phyloP scores from a whole-genome alignment of 2,329 filamentous ascomycete species.

The Microcera coccophila region DNA sequence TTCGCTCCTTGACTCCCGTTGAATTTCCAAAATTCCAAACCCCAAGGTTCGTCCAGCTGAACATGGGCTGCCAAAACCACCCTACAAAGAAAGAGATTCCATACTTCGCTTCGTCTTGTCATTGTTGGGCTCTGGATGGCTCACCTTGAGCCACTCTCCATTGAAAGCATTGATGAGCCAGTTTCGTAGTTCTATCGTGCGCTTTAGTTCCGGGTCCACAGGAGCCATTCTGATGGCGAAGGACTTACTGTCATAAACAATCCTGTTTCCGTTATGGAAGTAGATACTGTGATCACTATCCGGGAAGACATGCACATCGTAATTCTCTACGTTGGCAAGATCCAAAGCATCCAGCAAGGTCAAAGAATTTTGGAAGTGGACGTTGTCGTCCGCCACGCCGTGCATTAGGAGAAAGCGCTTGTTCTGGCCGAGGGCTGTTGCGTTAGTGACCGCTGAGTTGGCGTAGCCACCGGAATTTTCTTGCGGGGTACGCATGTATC shows the following conservation, averaged over 20 bases:
- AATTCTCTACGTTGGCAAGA: constrained; percentile 78
- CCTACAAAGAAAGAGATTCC: not conserved
- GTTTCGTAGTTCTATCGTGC: constrained; percentile 63
- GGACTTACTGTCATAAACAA: constrained; percentile 87
- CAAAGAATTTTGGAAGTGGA: constrained; percentile 93
- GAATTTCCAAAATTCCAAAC: not conserved
- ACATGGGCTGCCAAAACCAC: not conserved
- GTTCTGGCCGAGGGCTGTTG: constrained; percentile 66
- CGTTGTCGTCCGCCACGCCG: constrained; percentile 93
- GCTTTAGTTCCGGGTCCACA: not conserved
- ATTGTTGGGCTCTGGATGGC: constrained; percentile 45
- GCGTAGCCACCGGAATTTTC: constrained; percentile 76
- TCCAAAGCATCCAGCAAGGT: constrained; percentile 84
- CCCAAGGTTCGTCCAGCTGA: not conserved
- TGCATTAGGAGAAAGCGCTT: constrained; percentile 95
- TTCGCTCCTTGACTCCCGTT: not conserved
- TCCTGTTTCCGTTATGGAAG: constrained; percentile 86
- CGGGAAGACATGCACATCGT: constrained; percentile 94
- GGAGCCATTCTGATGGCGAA: not conserved
- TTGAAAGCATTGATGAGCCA: constrained; percentile 99
- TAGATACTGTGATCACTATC: constrained; percentile 94
- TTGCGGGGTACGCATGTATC: constrained; percentile 95
- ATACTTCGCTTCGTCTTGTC: constrained; percentile 13
- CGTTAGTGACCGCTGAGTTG: constrained; percentile 69
- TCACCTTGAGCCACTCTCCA: constrained; percentile 76